Base-by-base conservation (phyloP, 192 early-diverging fungal species). In the Funneliformis geosporum region DNA sequence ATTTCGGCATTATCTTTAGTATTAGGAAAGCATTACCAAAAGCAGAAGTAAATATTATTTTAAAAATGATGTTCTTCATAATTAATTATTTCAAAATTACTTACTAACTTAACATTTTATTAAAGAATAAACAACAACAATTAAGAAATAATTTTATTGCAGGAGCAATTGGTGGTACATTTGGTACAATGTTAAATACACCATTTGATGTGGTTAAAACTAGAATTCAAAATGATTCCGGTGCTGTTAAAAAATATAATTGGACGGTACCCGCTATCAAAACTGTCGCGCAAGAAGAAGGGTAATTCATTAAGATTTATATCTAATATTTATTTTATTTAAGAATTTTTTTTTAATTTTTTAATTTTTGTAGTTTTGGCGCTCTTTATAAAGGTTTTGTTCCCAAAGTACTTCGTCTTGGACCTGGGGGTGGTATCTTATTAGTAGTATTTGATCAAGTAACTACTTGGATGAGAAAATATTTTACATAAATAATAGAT, bases 151-250 rank as follows among this genome's bases (percentile, higher is more conserved):
- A 97, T 88, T 96, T 99, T 89, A 85, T 90, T 75, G 95, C 96
- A 69, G 97, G 97, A 50, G 88, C 94, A 16, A 90, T 96, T 81
- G 97, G 97, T 73, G 97, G 97, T 43, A 96, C 95, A 14, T 87
- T 96, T 75, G 97, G 95, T 44, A 99, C 97, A 6, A 89, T 95
- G 59, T 85, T 95, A 55, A 99, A 99, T 86, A 97, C 95, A 21
- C 97, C 97, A 23, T 92, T 96, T 60, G 97, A 99, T 87, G 97
- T 99, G 38, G 96, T 97, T 75, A 99, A 99, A 90, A 96, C 96
- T 7, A 90, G 97, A 71, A 92, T 99, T 69, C 97, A 99, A 85
- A 93, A 95, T 86, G 90, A 94, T 79, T 82, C 87, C 21, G 87
- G 83, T 43, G 85, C 85, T 2, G 89, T 92, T 3, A 89, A 87